Base-by-base conservation (phyloP, 768 basidiomycete genomes). In the Mycena filopes region DNA sequence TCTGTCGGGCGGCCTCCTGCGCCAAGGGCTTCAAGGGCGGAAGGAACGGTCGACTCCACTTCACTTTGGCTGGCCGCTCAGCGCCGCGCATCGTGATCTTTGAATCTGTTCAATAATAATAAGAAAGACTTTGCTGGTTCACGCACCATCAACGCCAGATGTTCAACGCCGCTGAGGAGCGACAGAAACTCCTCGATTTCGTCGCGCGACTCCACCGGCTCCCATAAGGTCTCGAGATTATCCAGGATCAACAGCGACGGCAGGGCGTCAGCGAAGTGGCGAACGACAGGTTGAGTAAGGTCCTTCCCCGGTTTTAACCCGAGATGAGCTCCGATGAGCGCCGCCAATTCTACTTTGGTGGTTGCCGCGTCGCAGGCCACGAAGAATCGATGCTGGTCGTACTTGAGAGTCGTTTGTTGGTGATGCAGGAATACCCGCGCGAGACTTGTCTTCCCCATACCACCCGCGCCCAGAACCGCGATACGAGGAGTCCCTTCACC, bases 71-170 rank as follows among this genome's bases (percentile, higher is more conserved):
- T 1, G 64, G 64, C 4, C 36, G 11, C 29, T 65, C 64, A 4
- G 42, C 57, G 7, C 64, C 64, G 15, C 64, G 64, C 56, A 65
- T 53, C 15, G 64, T 65, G 3, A 65, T 33, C 64, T 65, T 20
- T 10, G 0, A 28, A 26, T n/a, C 26, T 23, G 15, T 36, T 26
- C 20, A 16, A 18, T 33, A 13, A 15, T 12, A 3, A 20, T 21
- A 20, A 49, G 38, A 13, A 29, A 33, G 20, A 40, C 33, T 12
- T 6, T 33, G 33, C 6, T 7, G 6, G 6, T 33, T 6, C 21
- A 25, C 55, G 15, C 6, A 65, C 63, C 15, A 65, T 33, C 20
- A 65, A 36, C 26, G 49, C 56, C 10, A 59, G 38, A 9, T 56
- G 46, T 6, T 36, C 20, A 2, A 55, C 50, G 38, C 50, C 62